Conservation (phyloP, 2,329 filamentous ascomycete genomes). For the Fusarium scirpi region DNA sequence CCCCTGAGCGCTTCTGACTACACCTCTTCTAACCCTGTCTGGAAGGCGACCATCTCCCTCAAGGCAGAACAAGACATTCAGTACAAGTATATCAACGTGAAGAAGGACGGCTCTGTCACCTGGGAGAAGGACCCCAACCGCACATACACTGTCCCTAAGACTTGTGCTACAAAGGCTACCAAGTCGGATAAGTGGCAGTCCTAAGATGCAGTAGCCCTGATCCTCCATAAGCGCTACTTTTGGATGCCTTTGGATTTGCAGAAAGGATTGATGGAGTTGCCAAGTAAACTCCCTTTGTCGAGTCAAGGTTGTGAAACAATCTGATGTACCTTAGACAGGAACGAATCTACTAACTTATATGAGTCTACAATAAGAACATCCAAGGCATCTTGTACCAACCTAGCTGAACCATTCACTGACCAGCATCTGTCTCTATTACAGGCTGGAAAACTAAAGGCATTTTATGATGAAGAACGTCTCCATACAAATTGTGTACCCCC, state of each 20-base stretch:
- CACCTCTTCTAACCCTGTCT: constrained; percentile 69
- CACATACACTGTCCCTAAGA: constrained; percentile 49
- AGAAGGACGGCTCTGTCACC: constrained; percentile 63
- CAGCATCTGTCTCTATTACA: neutral
- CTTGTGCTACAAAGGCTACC: constrained; percentile 47
- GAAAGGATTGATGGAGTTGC: neutral
- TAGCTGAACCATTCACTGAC: neutral
- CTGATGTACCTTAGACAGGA: neutral
- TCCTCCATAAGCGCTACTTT: neutral
- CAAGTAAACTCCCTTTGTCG: neutral
- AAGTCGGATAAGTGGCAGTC: constrained; percentile 50
- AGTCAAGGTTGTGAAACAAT: neutral
- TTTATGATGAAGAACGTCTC: neutral
- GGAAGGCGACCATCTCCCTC: constrained; percentile 68
- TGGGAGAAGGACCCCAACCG: constrained; percentile 75
- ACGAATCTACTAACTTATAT: neutral
- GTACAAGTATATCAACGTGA: constrained; percentile 77
- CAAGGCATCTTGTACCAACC: neutral
- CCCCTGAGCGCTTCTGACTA: constrained; percentile 70
- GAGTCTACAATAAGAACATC: neutral
- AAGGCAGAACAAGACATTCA: constrained; percentile 66
- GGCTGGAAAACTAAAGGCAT: neutral
- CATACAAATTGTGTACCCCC: neutral
- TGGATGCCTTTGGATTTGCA: neutral
- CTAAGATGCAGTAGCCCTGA: neutral